These are phyloP conservation scores for Trichopus zeylanicus DNA, from an alignment of 116 monocot genomes.

Conservation along the genomic window DNA sequence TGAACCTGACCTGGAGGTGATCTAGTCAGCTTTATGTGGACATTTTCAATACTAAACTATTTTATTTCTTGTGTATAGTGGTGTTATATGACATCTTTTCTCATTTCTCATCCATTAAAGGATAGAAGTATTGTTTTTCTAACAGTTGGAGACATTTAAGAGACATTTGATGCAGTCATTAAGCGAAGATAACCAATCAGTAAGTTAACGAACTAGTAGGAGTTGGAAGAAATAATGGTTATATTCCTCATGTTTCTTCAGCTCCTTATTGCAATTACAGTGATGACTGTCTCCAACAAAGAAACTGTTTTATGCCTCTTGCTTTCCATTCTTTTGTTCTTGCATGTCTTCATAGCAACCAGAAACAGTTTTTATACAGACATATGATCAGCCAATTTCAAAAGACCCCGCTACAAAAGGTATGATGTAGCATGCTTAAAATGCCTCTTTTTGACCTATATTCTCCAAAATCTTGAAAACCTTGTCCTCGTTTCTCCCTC, in stretches of 20 bases:
- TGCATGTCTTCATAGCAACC: constrained; percentile 22
- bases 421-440: constrained; percentile 2
- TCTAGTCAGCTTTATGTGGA: no score
- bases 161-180: constrained; percentile 88
- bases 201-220: constrained; percentile 33
- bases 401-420: constrained; percentile 45
- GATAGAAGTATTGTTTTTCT: neutral
- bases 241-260: no score
- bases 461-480: neutral
- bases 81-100: neutral
- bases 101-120: neutral
- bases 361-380: constrained; percentile 51
- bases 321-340: neutral
- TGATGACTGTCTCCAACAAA: neutral
- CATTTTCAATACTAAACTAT: no score
- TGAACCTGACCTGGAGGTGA: no score
- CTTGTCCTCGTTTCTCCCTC: neutral
- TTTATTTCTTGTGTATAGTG: no score
- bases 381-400: constrained; percentile 31
- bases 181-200: constrained; percentile 62
- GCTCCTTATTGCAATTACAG: no score
- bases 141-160: constrained; percentile 90
- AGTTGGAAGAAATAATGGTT: no score
- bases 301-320: neutral
- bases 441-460: neutral